These are phyloP conservation scores for Phytophthora agathidicida DNA, from an alignment of 352 stramenopile genomes.

Conservation along the genomic window DNA sequence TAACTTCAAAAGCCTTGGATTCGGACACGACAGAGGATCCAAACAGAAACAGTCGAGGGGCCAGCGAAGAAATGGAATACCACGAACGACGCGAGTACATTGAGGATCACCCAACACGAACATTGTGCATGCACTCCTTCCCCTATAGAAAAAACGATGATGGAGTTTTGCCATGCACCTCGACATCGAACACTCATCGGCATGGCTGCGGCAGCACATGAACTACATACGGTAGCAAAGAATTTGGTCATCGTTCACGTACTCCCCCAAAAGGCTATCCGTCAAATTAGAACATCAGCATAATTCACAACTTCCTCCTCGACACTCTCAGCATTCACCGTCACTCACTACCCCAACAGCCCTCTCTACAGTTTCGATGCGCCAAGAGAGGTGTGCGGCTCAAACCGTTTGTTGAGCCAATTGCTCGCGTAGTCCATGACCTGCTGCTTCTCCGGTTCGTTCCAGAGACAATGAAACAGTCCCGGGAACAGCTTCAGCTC, in stretches of 20 bases:
- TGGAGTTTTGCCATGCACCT: not conserved
- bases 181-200: not conserved
- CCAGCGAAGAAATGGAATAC: not conserved
- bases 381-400: slow-evolving; percentile 1
- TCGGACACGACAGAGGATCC: slow-evolving; percentile 12
- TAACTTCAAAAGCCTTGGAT: not conserved
- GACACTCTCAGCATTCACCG: too few species aligned
- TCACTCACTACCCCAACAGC: too few species aligned
- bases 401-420: slow-evolving; percentile 53
- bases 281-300: too few species aligned
- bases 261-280: too few species aligned
- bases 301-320: too few species aligned
- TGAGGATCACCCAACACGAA: not conserved
- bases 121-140: slow-evolving; percentile 20
- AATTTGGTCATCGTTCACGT: too few species aligned
- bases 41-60: not conserved
- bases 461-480: slow-evolving; percentile 61
- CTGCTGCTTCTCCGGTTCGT: slow-evolving; percentile 62
- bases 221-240: not conserved
- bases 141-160: slow-evolving; percentile 14
- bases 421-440: slow-evolving; percentile 45
- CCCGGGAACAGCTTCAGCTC: slow-evolving; percentile 60
- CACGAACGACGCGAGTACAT: not conserved
- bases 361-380: slow-evolving; percentile 33
- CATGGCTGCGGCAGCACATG: not conserved